Percentiles rank a stretch among this genome's conserved stretches.
These are phyloP conservation scores for Skeletonema costatum DNA, from an alignment of 108 stramenopile genomes.

Conservation along the genomic window DNA sequence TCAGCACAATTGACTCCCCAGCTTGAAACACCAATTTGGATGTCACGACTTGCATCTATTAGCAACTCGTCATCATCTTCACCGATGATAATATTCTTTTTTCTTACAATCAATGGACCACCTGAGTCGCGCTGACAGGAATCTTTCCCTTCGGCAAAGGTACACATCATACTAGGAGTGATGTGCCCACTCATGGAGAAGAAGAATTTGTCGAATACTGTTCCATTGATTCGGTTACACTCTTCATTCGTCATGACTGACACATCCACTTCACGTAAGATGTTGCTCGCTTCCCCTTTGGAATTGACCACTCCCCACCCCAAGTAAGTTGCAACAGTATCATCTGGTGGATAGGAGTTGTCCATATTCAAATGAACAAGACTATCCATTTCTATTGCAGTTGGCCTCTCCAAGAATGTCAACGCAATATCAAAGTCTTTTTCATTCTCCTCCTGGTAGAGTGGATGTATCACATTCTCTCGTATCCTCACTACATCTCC, in stretches of 20 bases:
- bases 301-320: conserved; percentile 13
- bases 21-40: conserved; percentile 17
- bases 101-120: conserved; percentile 7
- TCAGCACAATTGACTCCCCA: conserved; percentile 28
- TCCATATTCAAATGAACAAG: conserved; percentile 5
- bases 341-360: neutral
- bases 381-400: neutral
- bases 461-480: conserved; percentile 3
- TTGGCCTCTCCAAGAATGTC: neutral
- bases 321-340: neutral
- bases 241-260: conserved; percentile 14
- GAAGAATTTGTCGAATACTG: neutral
- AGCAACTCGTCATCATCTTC: no score
- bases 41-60: neutral
- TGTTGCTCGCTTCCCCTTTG: neutral
- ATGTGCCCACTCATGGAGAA: neutral
- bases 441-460: neutral
- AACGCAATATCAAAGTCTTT: conserved; percentile 13
- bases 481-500: conserved; percentile 2
- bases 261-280: conserved; percentile 7
- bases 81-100: no score
- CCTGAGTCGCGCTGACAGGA: conserved; percentile 14
- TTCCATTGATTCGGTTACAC: conserved; percentile 1
- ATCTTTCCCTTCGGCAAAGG: conserved; percentile 6
- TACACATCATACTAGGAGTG: conserved; percentile 18